Evolutionary conservation across 176 grass and related monocot genomes (phyloP), one percentile per base, ranked within the genome.

Genomic region (Bonia amplexicaulis): DNA sequence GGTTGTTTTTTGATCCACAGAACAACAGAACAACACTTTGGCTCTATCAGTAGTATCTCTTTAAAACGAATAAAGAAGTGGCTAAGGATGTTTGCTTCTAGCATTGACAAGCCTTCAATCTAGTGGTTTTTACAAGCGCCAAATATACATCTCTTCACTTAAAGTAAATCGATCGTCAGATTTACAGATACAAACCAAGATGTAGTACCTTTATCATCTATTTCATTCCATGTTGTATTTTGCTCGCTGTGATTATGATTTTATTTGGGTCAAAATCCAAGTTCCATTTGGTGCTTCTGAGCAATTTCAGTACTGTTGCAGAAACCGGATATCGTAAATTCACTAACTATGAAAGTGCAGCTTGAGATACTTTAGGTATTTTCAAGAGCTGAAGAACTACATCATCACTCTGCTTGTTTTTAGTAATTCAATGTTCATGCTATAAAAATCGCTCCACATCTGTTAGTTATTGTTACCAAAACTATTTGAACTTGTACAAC

Each of bases 391-490:
- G 7, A 40, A 53, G 2, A 49, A 60, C 66, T 89, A 33, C 51
- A 81, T 46, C 82, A 76, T 41, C 63, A 62, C 63, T 81, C 53
- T 69, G 23, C 25, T 82, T 85, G 20, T 69, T 85, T 60, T 60
- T 49, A 81, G 33, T 22, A 80, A 74, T 78, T 69, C 5, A 69
- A 20, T 58, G 33, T 48, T 8, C 53, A 49, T 85, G 33, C 71
- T 71, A 76, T 35, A 69, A 68, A 74, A 53, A 22, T 33, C 62
- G 73, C 83, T 88, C 11, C 53, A 63, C 54, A 82, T 76, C 17
- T 7, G 6, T 76, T 55, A 75, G 77, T 53, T 81, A 80, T 71
- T 70, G 53, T 64, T 70, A 82, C 64, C 83, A 86, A 85, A 82
- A 86, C 44, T 77, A 6, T 47, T 46, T 8, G 9, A 81, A 47